phyloP scores from a whole-genome alignment of 1,284 basidiomycete genomes.

The Malassezia globosa region DNA sequence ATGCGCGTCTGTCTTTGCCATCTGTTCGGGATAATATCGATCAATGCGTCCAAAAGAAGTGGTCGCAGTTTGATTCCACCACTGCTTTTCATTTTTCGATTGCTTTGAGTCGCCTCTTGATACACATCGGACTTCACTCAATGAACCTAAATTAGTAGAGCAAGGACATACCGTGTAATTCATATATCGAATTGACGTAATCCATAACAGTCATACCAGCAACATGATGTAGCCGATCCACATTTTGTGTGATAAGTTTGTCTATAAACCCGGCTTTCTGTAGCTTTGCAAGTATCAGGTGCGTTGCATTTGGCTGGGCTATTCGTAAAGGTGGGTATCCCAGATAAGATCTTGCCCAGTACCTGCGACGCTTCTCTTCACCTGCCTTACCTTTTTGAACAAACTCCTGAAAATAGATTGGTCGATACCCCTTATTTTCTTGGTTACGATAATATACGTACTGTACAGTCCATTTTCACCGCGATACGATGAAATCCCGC shows the following conservation, averaged over 20 bases:
- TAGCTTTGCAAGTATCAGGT: slow-evolving; percentile 39
- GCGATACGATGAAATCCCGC: slow-evolving; percentile 45
- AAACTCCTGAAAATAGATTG: slow-evolving; percentile 46
- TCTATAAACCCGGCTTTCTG: slow-evolving; percentile 34
- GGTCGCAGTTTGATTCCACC: slow-evolving; percentile 2
- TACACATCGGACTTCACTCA: slow-evolving; percentile 9
- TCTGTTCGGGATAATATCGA: slow-evolving; percentile 1
- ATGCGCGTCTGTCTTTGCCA: not conserved
- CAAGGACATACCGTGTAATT: slow-evolving; percentile 39
- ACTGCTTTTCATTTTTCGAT: slow-evolving; percentile 17
- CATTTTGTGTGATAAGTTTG: slow-evolving; percentile 31
- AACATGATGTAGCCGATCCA: slow-evolving; percentile 43
- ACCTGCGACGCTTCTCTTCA: slow-evolving; percentile 28
- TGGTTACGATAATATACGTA: not conserved
- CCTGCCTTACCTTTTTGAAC: slow-evolving; percentile 24
- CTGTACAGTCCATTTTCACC: slow-evolving; percentile 39
- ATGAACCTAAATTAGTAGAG: slow-evolving; percentile 9
- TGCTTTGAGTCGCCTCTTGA: slow-evolving; percentile 3
- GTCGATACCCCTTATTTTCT: slow-evolving; percentile 39
- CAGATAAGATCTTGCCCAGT: slow-evolving; percentile 44
- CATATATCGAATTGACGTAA: slow-evolving; percentile 32
- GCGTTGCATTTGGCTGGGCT: slow-evolving; percentile 39
- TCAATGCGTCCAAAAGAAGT: slow-evolving; percentile 10
- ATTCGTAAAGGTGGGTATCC: slow-evolving; percentile 38
- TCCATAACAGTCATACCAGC: slow-evolving; percentile 29